Conservation (phyloP, 345 rosid genomes). For the Rhodamnia argentea region DNA sequence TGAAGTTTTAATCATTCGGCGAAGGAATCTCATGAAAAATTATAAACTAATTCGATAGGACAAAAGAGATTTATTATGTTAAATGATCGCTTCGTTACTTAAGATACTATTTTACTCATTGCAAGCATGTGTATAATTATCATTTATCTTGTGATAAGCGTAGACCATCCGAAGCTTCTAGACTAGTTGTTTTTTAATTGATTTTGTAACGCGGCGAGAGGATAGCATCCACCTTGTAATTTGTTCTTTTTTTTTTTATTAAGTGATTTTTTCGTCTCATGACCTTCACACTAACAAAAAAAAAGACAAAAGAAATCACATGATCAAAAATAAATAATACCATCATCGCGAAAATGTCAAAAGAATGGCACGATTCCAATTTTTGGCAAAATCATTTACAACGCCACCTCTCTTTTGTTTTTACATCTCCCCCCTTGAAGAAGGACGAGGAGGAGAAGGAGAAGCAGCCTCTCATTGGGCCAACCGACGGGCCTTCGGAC, state of each 20-base stretch:
- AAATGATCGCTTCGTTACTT: no score
- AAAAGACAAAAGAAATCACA: not conserved
- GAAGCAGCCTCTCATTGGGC: not conserved
- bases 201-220: no score
- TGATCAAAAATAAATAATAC: not conserved
- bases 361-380: not conserved
- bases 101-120: not conserved
- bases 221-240: not conserved
- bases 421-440: not conserved
- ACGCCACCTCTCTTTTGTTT: not conserved
- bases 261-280: not conserved
- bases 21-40: not conserved
- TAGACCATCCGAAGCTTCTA: not conserved
- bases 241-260: not conserved
- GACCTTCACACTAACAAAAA: not conserved
- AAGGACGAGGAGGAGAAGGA: not conserved
- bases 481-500: not conserved
- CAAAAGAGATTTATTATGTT: no score
- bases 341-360: not conserved
- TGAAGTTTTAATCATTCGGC: not conserved
- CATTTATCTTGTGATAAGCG: not conserved
- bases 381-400: not conserved
- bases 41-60: not conserved
- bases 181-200: not conserved
- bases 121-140: not conserved